phyloP scores from a whole-genome alignment of 2,329 filamentous ascomycete species.

The Alternaria tenuissima region DNA sequence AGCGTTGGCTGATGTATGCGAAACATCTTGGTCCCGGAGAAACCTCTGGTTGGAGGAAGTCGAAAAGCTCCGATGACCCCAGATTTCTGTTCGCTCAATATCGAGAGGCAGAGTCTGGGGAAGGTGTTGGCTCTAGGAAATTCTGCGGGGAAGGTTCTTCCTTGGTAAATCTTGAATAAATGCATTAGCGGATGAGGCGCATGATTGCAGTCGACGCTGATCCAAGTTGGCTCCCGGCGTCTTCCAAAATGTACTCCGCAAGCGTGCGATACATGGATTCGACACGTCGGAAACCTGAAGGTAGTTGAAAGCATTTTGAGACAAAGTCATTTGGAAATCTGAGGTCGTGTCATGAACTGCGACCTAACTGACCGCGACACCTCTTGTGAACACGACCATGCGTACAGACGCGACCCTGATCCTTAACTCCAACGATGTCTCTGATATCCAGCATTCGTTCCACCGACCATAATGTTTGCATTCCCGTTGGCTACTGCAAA shows the following conservation, averaged over 20 bases:
- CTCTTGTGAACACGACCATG: neutral
- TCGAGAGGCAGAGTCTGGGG: conserved; percentile 13
- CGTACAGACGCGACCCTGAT: neutral
- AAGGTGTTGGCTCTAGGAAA: neutral
- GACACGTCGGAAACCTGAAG: neutral
- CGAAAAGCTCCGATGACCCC: conserved; percentile 3
- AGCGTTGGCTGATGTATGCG: conserved; percentile 2
- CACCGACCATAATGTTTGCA: conserved; percentile 13
- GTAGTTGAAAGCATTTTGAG: neutral
- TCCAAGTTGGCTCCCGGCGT: neutral
- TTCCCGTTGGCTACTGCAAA: conserved; percentile 15
- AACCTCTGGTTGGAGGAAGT: conserved; percentile 30
- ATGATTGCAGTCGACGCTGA: neutral
- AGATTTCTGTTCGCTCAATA: neutral
- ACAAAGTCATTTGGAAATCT: neutral
- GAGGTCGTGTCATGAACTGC: neutral
- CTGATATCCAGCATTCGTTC: conserved; percentile 5
- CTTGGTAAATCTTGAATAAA: neutral
- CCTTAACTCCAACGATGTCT: neutral
- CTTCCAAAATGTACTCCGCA: neutral
- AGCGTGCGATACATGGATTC: neutral
- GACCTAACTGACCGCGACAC: neutral
- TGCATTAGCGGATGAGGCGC: neutral
- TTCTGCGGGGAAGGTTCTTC: neutral
- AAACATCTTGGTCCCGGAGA: conserved; percentile 16